Evolutionary conservation across 2,329 filamentous ascomycete species (phyloP).

Genomic region (Orbilia brochopaga): DNA sequence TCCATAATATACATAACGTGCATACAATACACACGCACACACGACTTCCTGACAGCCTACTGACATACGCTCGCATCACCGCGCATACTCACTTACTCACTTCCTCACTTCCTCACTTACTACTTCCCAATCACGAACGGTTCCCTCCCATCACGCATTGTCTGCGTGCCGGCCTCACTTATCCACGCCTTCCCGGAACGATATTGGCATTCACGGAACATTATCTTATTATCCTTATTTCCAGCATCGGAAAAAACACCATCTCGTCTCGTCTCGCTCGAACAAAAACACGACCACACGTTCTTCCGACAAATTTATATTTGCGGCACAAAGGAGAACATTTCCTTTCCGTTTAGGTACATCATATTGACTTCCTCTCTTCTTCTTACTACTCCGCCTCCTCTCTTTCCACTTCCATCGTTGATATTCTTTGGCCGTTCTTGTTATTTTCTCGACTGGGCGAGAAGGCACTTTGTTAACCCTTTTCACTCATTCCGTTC

Average conservation of each 20-base stretch:
- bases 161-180: neutral
- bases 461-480: constrained; percentile 46
- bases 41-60: too few species aligned
- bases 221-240: neutral
- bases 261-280: constrained; percentile 6
- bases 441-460: constrained; percentile 1
- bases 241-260: neutral
- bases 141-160: too few species aligned
- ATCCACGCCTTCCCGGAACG: constrained; percentile 27
- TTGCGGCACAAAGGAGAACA: too few species aligned
- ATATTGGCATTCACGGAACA: constrained; percentile 18
- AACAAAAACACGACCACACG: constrained; percentile 23
- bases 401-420: neutral
- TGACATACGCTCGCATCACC: neutral
- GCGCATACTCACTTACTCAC: neutral
- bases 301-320: neutral
- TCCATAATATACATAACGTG: neutral
- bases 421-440: too few species aligned
- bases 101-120: too few species aligned
- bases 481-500: constrained; percentile 25
- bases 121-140: neutral
- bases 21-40: too few species aligned
- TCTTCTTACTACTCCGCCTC: neutral
- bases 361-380: constrained; percentile 14
- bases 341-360: constrained; percentile 37